These are phyloP conservation scores for Chaetomium globosum DNA, from an alignment of 2,329 filamentous ascomycete genomes.

Conservation along the genomic window DNA sequence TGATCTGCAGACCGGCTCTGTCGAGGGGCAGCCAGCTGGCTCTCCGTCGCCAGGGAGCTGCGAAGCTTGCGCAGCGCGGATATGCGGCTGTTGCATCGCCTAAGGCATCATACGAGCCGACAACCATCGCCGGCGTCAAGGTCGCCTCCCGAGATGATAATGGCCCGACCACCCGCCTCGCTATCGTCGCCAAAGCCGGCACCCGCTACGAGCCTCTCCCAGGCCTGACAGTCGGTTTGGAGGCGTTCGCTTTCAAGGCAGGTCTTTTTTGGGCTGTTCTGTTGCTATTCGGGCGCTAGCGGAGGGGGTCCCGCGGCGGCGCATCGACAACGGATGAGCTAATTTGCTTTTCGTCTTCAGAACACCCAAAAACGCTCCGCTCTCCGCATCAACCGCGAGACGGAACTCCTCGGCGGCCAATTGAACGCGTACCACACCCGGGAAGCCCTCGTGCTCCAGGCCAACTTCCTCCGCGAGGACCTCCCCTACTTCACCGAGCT, in stretches of 20 bases:
- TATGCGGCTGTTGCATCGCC: slow-evolving; percentile 63
- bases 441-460: slow-evolving; percentile 88
- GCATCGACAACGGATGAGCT: slow-evolving; percentile 44
- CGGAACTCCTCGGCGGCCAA: slow-evolving; percentile 91
- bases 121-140: slow-evolving; percentile 86
- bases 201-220: slow-evolving; percentile 89
- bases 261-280: slow-evolving; percentile 22
- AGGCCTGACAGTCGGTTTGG: slow-evolving; percentile 84
- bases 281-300: slow-evolving; percentile 14
- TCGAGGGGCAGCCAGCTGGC: slow-evolving; percentile 62
- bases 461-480: slow-evolving; percentile 93
- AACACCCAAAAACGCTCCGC: slow-evolving; percentile 87
- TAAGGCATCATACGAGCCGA: slow-evolving; percentile 83
- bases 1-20: slow-evolving; percentile 65
- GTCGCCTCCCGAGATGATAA: slow-evolving; percentile 86
- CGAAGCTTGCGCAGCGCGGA: slow-evolving; percentile 55
- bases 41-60: slow-evolving; percentile 58
- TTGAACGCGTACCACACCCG: slow-evolving; percentile 85
- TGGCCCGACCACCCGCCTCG: slow-evolving; percentile 86
- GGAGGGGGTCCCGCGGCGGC: slow-evolving; percentile 5
- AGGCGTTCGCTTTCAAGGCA: slow-evolving; percentile 96
- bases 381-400: slow-evolving; percentile 89
- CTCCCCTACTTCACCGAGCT: slow-evolving; percentile 97
- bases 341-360: slow-evolving; percentile 56
- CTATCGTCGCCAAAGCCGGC: slow-evolving; percentile 90